A percentile compares a stretch with the other conserved stretches of the same genome.
These are phyloP conservation scores for Nakazawaea wyomingensis DNA, from an alignment of 805 yeast species.

Conservation along the genomic window DNA sequence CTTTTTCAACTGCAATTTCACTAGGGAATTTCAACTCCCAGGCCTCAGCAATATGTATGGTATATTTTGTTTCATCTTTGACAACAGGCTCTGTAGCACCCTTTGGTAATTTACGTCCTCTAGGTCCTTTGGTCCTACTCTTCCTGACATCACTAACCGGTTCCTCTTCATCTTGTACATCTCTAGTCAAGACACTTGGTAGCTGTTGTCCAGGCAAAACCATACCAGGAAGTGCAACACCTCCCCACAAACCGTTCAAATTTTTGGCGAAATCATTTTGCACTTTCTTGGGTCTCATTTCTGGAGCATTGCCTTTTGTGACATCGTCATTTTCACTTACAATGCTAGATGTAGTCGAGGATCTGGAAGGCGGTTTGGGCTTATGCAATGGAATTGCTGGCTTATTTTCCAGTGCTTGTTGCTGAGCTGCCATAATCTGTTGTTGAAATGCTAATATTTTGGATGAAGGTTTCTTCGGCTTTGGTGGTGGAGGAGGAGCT, in stretches of 20 bases:
- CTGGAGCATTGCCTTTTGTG: conserved; percentile 5
- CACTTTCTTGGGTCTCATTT: conserved; percentile 10
- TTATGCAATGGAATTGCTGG: conserved; percentile 21
- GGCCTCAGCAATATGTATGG: conserved; percentile 27
- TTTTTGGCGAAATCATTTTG: conserved; percentile 44
- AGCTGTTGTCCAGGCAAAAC: conserved; percentile 46
- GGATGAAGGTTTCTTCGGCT: conserved; percentile 74
- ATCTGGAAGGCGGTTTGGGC: conserved; percentile 16
- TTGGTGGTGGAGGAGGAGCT: conserved; percentile 49
- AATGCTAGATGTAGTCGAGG: conserved; percentile 2
- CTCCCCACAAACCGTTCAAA: conserved; percentile 55
- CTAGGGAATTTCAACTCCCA: conserved; percentile 29
- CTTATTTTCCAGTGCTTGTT: conserved; percentile 25
- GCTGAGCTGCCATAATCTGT: conserved; percentile 54
- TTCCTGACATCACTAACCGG: conserved; percentile 26
- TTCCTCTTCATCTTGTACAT: conserved; percentile 14
- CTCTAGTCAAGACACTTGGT: conserved; percentile 16
- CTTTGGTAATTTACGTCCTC: conserved; percentile 64
- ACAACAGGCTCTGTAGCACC: conserved; percentile 40
- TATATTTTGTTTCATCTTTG: conserved; percentile 29
- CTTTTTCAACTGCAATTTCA: background rate
- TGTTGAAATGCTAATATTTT: conserved; percentile 80
- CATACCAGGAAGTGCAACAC: conserved; percentile 49
- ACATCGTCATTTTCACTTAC: conserved; percentile 6
- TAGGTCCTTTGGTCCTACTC: conserved; percentile 67